These are phyloP conservation scores for Cryptococcus sp. DNA, from an alignment of 1,284 basidiomycete species.

Conservation along the genomic window DNA sequence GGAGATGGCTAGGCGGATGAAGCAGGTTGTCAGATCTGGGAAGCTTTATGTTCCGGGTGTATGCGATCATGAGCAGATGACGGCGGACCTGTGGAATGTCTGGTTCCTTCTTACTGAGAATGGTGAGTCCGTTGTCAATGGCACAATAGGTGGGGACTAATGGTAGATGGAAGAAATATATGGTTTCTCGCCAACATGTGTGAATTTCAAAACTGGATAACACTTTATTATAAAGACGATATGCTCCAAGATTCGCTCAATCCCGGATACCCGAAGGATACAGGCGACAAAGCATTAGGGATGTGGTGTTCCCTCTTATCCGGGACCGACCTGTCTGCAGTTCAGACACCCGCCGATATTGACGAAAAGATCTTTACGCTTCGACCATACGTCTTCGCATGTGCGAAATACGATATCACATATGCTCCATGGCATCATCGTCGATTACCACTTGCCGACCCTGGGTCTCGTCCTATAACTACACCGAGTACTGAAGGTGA, in stretches of 20 bases:
- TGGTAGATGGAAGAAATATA: conserved; percentile 46
- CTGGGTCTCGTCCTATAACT: not conserved
- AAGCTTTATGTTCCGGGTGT: conserved; percentile 28
- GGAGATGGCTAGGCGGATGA: conserved; percentile 35
- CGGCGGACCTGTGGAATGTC: conserved; percentile 47
- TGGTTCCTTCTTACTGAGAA: conserved; percentile 51
- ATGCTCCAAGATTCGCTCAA: conserved; percentile 45
- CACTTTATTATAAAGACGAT: conserved; percentile 41
- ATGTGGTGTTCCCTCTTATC: conserved; percentile 36
- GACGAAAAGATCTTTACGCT: conserved; percentile 53
- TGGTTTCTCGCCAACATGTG: conserved; percentile 41
- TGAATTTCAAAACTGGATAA: conserved; percentile 37
- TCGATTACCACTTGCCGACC: conserved; percentile 33
- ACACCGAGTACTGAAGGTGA: conserved; percentile 7
- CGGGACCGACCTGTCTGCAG: conserved; percentile 21
- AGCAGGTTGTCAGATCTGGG: conserved; percentile 27
- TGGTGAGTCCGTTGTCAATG: conserved; percentile 34
- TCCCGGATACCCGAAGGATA: conserved; percentile 46
- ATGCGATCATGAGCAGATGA: conserved; percentile 20
- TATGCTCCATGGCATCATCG: conserved; percentile 50
- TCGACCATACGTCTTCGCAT: conserved; percentile 53
- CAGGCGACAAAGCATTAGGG: conserved; percentile 38
- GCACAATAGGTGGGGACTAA: not conserved
- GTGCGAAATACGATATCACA: conserved; percentile 52
- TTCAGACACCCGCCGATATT: conserved; percentile 45